These are phyloP conservation scores for Geotrichum bryndzae DNA, from an alignment of 1,139 yeast species.

Conservation along the genomic window DNA sequence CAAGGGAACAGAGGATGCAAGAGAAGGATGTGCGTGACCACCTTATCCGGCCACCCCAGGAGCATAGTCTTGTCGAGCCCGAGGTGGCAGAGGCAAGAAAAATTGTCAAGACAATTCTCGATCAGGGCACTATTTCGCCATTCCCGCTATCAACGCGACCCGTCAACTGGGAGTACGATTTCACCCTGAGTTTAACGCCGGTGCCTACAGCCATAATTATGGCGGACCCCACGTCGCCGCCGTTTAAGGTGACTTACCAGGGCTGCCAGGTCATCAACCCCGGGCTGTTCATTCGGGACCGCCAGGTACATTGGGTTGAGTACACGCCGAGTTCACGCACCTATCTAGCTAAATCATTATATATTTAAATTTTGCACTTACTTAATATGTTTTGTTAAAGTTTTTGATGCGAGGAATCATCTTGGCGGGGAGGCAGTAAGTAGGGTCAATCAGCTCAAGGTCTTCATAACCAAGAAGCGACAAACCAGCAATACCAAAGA, in stretches of 20 bases:
- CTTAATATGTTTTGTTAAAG: conserved; percentile 11
- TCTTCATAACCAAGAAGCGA: conserved; percentile 60
- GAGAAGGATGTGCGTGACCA: conserved; percentile 11
- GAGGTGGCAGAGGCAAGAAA: conserved; percentile 64
- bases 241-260: conserved; percentile 69
- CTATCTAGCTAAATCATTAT: conserved; percentile 16
- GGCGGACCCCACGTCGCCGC: conserved; percentile 63
- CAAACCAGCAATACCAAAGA: conserved; percentile 83
- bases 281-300: conserved; percentile 47
- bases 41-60: conserved; percentile 11
- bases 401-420: conserved; percentile 29
- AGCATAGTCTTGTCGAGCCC: conserved; percentile 23
- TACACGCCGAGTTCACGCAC: conserved; percentile 55
- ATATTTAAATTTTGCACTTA: conserved; percentile 6
- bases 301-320: conserved; percentile 59
- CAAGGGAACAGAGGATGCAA: conserved; percentile 16
- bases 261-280: conserved; percentile 79
- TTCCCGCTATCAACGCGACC: conserved; percentile 58
- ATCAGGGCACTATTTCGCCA: conserved; percentile 85
- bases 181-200: conserved; percentile 65
- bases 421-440: conserved; percentile 70
- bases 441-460: conserved; percentile 66
- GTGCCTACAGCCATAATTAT: conserved; percentile 54
- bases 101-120: conserved; percentile 70
- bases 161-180: conserved; percentile 63